Evolutionary conservation across 768 basidiomycete species (phyloP), one percentile per base, ranked within the genome.

Genomic region (Termitomyces sp.): DNA sequence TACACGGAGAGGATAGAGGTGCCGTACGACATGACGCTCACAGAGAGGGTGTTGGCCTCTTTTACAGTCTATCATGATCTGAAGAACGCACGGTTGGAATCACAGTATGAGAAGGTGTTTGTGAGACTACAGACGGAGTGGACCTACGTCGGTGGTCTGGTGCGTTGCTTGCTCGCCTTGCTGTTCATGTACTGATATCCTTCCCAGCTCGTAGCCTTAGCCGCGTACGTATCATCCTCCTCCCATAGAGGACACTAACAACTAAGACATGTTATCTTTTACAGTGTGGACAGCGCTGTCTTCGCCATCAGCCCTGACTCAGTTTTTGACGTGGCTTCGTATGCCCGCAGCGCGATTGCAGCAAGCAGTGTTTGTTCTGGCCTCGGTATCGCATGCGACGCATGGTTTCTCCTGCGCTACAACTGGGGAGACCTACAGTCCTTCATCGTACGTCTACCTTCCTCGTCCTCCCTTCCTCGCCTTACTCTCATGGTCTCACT

Each of bases 391-490:
- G 70, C 80, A 6, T 77, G 79, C 53, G 81, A 82, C 48, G 78
- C 81, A 0, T 89, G 85, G 85, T 84, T 88, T 67, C 66, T 88
- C 21, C 68, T 90, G 5, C 72, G 74, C 2, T 91, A 89, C 66
- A 77, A 72, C 59, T 82, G 82, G 68, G 76, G 72, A 3, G 76
- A 79, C 53, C 60, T 78, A 0, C 61, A 68, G 0, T 83, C 79
- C 12, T 86, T 87, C 61, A 75, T 79, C 55, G 86, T 85, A 56
- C 25, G 34, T 37, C 27, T 42, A 3, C n/a, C 30, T 34, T 14
- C 43, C 17, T 27, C 23, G 12, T n/a, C 7, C n/a, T 42, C 5
- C n/a, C 30, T 34, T 14, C 43, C 17, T 27, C 23, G 12, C 19
- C 7, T 5, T 32, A 9, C 21, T n/a, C 27, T n/a, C 25, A 11